phyloP scores from a whole-genome alignment of 805 yeast genomes.

The Saccharomycopsis malanga region DNA sequence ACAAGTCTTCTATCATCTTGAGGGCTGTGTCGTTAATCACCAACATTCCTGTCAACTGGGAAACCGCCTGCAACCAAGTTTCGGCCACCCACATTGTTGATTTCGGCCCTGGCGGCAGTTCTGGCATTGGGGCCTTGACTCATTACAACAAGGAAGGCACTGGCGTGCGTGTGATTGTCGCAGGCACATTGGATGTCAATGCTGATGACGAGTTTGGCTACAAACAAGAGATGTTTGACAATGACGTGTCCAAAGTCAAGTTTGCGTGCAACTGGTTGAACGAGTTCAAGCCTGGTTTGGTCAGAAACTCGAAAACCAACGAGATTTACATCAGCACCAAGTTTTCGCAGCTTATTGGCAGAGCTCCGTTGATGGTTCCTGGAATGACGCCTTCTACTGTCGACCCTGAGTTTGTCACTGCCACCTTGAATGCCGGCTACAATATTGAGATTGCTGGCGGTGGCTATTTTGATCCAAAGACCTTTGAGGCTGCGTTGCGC shows the following conservation, averaged over 20 bases:
- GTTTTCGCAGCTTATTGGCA: constrained; percentile 84
- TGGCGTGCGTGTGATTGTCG: constrained; percentile 89
- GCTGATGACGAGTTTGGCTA: constrained; percentile 85
- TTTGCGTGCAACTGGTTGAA: constrained; percentile 88
- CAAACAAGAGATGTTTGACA: constrained; percentile 90
- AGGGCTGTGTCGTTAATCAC: constrained; percentile 81
- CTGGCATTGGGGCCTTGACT: constrained; percentile 93
- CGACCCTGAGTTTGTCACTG: constrained; percentile 87
- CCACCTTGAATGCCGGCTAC: constrained; percentile 92
- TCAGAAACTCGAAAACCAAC: constrained; percentile 58
- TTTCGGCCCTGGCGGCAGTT: constrained; percentile 98
- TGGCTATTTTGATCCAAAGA: constrained; percentile 78
- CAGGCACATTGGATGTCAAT: constrained; percentile 75
- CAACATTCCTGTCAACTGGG: constrained; percentile 92
- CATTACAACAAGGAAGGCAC: constrained; percentile 98
- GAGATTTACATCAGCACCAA: constrained; percentile 87
- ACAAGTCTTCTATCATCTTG: constrained; percentile 46
- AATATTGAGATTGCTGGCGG: constrained; percentile 99
- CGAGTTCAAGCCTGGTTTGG: constrained; percentile 81
- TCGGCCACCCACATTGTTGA: constrained; percentile 84
- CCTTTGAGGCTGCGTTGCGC: constrained; percentile 70
- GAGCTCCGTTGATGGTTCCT: constrained; percentile 95
- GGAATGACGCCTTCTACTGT: constrained; percentile 99
- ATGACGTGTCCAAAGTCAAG: constrained; percentile 54
- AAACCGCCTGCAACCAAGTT: constrained; percentile 56